Evolutionary conservation across 805 yeast species (phyloP).

Genomic region (Lachancea lanzarotensis): DNA sequence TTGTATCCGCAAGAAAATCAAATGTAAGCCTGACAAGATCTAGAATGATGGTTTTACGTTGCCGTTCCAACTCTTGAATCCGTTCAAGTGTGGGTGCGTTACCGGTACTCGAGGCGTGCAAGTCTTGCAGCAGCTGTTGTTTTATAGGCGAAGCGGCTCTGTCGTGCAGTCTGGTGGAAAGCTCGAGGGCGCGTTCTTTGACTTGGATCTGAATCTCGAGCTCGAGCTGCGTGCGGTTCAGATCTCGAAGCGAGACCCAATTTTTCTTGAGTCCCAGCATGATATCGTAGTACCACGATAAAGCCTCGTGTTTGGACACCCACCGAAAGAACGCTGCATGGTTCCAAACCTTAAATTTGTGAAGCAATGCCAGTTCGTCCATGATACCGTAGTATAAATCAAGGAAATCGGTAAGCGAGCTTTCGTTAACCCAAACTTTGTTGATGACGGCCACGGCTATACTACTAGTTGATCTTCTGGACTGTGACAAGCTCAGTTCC

Average conservation of each 20-base stretch:
- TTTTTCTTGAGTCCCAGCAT: slow-evolving; percentile 50
- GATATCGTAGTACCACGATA: slow-evolving; percentile 66
- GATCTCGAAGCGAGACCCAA: slow-evolving; percentile 37
- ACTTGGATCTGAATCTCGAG: slow-evolving; percentile 55
- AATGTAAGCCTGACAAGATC: slow-evolving; percentile 40
- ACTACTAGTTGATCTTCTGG: not conserved
- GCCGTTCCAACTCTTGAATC: slow-evolving; percentile 31
- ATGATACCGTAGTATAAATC: slow-evolving; percentile 57
- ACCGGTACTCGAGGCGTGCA: slow-evolving; percentile 11
- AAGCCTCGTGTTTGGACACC: slow-evolving; percentile 51
- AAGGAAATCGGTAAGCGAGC: slow-evolving; percentile 44
- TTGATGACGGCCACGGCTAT: slow-evolving; percentile 14
- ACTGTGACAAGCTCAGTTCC: not conserved
- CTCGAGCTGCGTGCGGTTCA: slow-evolving; percentile 45
- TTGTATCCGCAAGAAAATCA: slow-evolving; percentile 44
- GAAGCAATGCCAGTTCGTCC: slow-evolving; percentile 56
- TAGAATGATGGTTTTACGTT: slow-evolving; percentile 33
- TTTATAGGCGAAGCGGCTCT: slow-evolving; percentile 42
- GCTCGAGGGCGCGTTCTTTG: slow-evolving; percentile 30
- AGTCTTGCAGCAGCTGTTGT: slow-evolving; percentile 33
- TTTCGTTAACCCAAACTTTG: slow-evolving; percentile 37
- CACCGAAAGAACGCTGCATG: slow-evolving; percentile 26
- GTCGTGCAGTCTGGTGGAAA: slow-evolving; percentile 15
- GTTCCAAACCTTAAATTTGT: slow-evolving; percentile 37
- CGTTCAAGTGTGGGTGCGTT: slow-evolving; percentile 14